Percentiles rank a stretch among this genome's conserved stretches.
Conservation (phyloP, 441 rosid genomes). For the Gossypium schwendimanii region DNA sequence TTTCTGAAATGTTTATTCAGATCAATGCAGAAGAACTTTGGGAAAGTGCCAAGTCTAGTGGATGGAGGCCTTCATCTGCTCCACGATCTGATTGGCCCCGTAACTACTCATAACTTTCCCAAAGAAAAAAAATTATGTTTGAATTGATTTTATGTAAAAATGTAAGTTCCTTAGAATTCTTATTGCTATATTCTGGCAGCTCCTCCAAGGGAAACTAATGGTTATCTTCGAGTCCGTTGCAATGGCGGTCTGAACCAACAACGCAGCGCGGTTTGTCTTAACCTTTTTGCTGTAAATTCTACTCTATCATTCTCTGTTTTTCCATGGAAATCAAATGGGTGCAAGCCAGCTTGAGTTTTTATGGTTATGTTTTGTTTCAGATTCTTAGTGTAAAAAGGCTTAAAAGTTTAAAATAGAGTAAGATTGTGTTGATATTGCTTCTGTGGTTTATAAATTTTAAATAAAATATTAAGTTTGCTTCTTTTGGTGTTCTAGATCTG, state of each 20-base stretch:
- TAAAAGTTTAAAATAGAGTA: neutral
- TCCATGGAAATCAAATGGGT: neutral
- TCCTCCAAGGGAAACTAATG: slow-evolving; percentile 70
- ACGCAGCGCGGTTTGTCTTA: slow-evolving; percentile 76
- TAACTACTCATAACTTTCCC: slow-evolving; percentile 30
- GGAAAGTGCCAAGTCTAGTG: slow-evolving; percentile 77
- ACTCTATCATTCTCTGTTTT: neutral
- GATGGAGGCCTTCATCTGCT: slow-evolving; percentile 96
- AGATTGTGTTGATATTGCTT: neutral
- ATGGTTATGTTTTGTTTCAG: slow-evolving; percentile 5
- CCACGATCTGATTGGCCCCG: slow-evolving; percentile 61
- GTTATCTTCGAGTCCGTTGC: slow-evolving; percentile 93
- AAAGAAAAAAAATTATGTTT: slow-evolving; percentile 18
- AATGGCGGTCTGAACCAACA: slow-evolving; percentile 98
- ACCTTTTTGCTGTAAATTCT: slow-evolving; percentile 4
- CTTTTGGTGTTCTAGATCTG: slow-evolving; percentile 59
- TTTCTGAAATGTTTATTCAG: slow-evolving; percentile 32
- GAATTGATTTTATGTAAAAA: neutral
- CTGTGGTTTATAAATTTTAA: neutral
- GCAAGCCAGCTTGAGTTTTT: neutral
- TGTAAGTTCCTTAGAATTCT: neutral
- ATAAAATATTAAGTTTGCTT: slow-evolving; percentile 1
- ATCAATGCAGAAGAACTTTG: slow-evolving; percentile 74
- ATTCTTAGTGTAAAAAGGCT: slow-evolving; percentile 3
- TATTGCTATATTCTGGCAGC: slow-evolving; percentile 40